Base-by-base conservation (phyloP, 495 filamentous ascomycete genomes). In the Geopyxis carbonaria region DNA sequence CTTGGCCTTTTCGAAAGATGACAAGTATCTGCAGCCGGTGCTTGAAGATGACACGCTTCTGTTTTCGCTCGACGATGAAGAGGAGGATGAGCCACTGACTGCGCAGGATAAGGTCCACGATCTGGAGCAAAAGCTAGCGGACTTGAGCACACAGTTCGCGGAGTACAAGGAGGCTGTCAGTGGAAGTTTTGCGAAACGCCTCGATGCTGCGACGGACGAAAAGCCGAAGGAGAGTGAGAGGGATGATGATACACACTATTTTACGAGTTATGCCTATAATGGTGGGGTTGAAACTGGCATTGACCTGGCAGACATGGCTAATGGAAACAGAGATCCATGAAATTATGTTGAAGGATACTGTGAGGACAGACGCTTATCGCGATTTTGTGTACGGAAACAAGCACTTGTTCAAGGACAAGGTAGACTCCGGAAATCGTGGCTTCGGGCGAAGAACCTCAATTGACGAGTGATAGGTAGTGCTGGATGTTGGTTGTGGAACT, bases 401-500 rank as follows among this genome's bases (percentile, higher is more conserved):
- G 64, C 69, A 85, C 47, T 60, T 94, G 4, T 93, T 94, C 62
- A 76, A 79, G 59, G 78, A 78, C 57, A 91, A 91, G 64, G 48
- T n/a, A n/a, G n/a, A n/a, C n/a, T n/a, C n/a, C n/a, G n/a, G n/a
- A n/a, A n/a, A 44, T 16, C 20, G 33, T 16, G 23, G 13, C 34
- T 6, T 22, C 13, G 13, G 10, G 4, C 4, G 10, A 9, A 16
- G n/a, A 14, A n/a, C 18, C 24, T 10, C 14, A 5, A 28, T 21
- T n/a, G 22, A 24, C 14, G n/a, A n/a, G n/a, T n/a, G n/a, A n/a
- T n/a, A n/a, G n/a, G n/a, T 42, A 34, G 82, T 94, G 22, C 71
- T 94, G 28, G 86, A 94, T 58, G 82, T 94, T 30, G 86, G 86
- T 35, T 93, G 85, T 55, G 86, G 86, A 38, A 93, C 86, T 8